phyloP scores from a whole-genome alignment of 148 eudicot genomes.

The Spergularia bocconei region DNA sequence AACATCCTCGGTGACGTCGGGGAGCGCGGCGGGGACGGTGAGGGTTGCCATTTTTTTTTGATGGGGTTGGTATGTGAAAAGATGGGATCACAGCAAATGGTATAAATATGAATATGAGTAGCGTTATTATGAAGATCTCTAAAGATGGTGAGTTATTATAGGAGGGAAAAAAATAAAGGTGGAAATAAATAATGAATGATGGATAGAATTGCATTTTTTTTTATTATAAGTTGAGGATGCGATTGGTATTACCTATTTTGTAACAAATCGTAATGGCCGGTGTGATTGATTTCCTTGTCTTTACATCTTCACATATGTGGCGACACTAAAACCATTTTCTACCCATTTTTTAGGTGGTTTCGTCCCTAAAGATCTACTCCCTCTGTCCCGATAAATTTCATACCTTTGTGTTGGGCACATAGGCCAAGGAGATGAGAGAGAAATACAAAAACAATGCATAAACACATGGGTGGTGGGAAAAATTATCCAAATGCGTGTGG shows the following conservation, averaged over 20 bases:
- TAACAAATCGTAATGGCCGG: background rate
- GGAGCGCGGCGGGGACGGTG: slow-evolving; percentile 49
- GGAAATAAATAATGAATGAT: background rate
- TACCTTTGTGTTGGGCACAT: no score
- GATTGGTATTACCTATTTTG: background rate
- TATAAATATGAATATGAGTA: background rate
- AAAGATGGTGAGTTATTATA: slow-evolving; percentile 19
- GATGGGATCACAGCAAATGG: slow-evolving; percentile 9
- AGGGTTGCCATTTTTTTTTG: slow-evolving; percentile 58
- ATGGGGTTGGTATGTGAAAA: background rate
- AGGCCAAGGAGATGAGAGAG: no score
- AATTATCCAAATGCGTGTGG: no score
- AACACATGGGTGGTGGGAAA: no score
- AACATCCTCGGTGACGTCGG: slow-evolving; percentile 56
- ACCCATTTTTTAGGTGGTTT: no score
- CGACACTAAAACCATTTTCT: no score
- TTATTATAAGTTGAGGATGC: background rate
- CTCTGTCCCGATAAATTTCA: no score
- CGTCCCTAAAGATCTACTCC: no score
- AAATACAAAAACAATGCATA: no score
- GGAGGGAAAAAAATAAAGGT: background rate
- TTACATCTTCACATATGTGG: no score
- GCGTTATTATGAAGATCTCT: background rate
- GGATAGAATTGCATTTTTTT: background rate
- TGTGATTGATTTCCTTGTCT: background rate